Evolutionary conservation across 805 yeast genomes (phyloP), one percentile per base, ranked within the genome.

Genomic region (Candida ovalis): DNA sequence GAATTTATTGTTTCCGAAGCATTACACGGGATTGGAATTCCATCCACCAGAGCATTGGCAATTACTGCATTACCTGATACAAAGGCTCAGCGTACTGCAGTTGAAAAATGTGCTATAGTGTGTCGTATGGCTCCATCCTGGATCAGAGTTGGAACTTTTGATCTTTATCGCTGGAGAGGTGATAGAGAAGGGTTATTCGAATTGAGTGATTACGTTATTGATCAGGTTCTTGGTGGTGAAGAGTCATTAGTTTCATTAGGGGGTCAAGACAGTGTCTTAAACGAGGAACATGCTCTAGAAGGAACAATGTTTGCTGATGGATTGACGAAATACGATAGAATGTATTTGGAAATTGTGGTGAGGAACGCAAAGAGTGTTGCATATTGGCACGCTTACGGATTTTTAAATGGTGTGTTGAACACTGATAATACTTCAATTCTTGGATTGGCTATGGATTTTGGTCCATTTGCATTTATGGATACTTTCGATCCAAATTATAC

Each of bases 381-480:
- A 2, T 73, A 77, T 54, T 88, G 96, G 88, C 97, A 92, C 62
- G 77, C 86, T 0, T 92, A 90, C 66, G 98, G 97, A 2, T 91
- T 92, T 59, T 66, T 91, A 56, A 94, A 92, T 60, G 99, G 99
- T 13, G 98, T 94, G 4, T 71, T 94, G 47, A 92, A 92, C 64
- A 91, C 98, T 0, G 99, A 92, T 62, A 92, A 92, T 62, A 88
- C 97, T 1, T 88, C 96, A 0, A 75, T 92, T n/a, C 60, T 85
- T 40, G 99, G 99, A 0, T 70, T 90, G 10, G 80, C 96, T 0
- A 78, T 94, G 66, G 99, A 92, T 66, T 94, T 85, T 66, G 99
- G 98, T 2, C 98, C 99, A 0, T 94, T 88, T 69, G 87, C 95
- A 18, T 86, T 90, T 51, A 77, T 91, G 85, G 97, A 91, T 61